Evolutionary conservation across 495 filamentous ascomycete species (phyloP).

Genomic region (Penicillium salamii): DNA sequence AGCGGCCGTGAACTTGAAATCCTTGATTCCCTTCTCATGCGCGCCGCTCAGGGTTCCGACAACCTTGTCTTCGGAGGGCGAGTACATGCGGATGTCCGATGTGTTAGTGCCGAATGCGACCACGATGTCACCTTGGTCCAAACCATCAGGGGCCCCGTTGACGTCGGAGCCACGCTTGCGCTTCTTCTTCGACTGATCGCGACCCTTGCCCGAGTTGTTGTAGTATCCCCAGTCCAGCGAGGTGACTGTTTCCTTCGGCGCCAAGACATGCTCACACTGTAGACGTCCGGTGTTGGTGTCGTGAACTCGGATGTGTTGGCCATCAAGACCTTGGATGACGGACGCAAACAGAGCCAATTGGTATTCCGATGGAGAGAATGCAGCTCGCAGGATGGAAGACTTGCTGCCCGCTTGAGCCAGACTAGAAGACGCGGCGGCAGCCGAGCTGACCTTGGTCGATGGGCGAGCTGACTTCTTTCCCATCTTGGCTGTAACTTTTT

Average conservation of each 20-base stretch:
- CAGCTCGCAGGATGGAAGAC: conserved; percentile 50
- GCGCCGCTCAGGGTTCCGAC: conserved; percentile 47
- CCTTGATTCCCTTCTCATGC: conserved; percentile 53
- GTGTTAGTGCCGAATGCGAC: conserved; percentile 54
- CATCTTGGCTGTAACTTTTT: conserved; percentile 34
- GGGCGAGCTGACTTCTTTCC: conserved; percentile 49
- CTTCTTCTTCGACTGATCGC: conserved; percentile 54
- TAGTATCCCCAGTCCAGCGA: conserved; percentile 60
- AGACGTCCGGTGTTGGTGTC: conserved; percentile 56
- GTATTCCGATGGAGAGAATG: conserved; percentile 55
- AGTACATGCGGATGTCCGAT: conserved; percentile 54
- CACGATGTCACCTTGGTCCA: conserved; percentile 42
- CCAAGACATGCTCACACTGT: conserved; percentile 54
- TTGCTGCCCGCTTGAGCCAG: conserved; percentile 38
- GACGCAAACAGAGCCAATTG: conserved; percentile 60
- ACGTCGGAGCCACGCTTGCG: conserved; percentile 49
- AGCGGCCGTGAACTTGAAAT: conserved; percentile 55
- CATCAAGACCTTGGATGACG: conserved; percentile 57
- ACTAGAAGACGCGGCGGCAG: conserved; percentile 44
- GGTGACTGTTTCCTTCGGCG: conserved; percentile 48
- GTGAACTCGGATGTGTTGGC: conserved; percentile 58
- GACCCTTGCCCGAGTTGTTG: conserved; percentile 28
- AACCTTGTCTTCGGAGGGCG: conserved; percentile 49
- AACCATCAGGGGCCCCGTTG: conserved; percentile 38
- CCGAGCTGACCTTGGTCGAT: conserved; percentile 46